A percentile compares a stretch with the other conserved stretches of the same genome.
These are phyloP conservation scores for Colletotrichum echinochloae DNA, from an alignment of 2,329 filamentous ascomycete genomes.

Conservation along the genomic window DNA sequence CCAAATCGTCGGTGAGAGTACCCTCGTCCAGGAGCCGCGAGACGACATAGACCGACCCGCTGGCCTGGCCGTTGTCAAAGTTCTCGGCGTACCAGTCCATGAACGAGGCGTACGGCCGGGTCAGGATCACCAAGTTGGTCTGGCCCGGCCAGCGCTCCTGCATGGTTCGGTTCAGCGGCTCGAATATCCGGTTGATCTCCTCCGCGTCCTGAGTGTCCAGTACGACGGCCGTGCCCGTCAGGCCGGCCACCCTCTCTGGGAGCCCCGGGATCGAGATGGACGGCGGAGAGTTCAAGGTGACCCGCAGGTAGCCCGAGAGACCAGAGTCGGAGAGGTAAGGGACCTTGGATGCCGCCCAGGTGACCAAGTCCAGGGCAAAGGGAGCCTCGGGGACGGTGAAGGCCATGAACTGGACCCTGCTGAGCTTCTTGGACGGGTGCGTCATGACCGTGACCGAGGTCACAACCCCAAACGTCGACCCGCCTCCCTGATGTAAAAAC, in stretches of 20 bases:
- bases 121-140: slow-evolving; percentile 40
- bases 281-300: slow-evolving; percentile 41
- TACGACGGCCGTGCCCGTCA: slow-evolving; percentile 51
- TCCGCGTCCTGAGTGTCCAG: slow-evolving; percentile 50
- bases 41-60: slow-evolving; percentile 50
- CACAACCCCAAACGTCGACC: slow-evolving; percentile 71
- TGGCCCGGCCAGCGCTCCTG: slow-evolving; percentile 51
- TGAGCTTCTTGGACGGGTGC: slow-evolving; percentile 54
- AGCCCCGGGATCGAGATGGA: slow-evolving; percentile 49
- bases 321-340: slow-evolving; percentile 63
- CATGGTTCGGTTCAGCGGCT: slow-evolving; percentile 53
- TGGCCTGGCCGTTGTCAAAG: slow-evolving; percentile 52
- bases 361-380: slow-evolving; percentile 59
- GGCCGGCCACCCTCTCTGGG: slow-evolving; percentile 48
- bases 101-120: slow-evolving; percentile 46
- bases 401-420: slow-evolving; percentile 21
- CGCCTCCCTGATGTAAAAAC: slow-evolving; percentile 59
- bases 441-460: slow-evolving; percentile 68
- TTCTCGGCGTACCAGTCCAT: slow-evolving; percentile 53
- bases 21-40: slow-evolving; percentile 58
- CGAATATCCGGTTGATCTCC: slow-evolving; percentile 47
- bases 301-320: slow-evolving; percentile 60
- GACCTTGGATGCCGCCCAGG: slow-evolving; percentile 59
- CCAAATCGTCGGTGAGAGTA: slow-evolving; percentile 51
- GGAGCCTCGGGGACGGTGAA: slow-evolving; percentile 48